phyloP scores from a whole-genome alignment of 2,329 filamentous ascomycete species.

The Coniella vitis region DNA sequence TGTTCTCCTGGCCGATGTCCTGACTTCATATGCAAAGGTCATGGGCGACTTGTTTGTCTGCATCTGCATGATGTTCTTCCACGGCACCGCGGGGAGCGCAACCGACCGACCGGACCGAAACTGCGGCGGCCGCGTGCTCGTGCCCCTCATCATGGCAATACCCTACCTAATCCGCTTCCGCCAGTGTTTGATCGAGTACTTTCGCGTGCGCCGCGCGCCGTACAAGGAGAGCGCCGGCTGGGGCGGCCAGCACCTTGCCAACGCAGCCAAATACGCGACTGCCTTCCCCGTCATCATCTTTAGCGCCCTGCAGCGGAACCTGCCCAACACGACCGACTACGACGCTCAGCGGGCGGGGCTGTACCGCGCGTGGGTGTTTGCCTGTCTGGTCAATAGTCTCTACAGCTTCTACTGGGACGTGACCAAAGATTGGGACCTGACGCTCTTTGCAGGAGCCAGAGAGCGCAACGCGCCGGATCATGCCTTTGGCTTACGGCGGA shows the following conservation, averaged over 20 bases:
- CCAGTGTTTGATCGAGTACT: constrained; percentile 86
- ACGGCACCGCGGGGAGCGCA: constrained; percentile 61
- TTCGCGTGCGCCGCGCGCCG: constrained; percentile 57
- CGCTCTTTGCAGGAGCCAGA: constrained; percentile 58
- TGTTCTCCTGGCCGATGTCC: constrained; percentile 83
- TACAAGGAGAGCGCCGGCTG: constrained; percentile 55
- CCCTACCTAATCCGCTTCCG: constrained; percentile 82
- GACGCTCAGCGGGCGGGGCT: constrained; percentile 33
- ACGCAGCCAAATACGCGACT: constrained; percentile 90
- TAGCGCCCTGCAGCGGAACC: constrained; percentile 64
- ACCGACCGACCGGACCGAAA: constrained; percentile 74
- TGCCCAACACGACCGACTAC: constrained; percentile 31
- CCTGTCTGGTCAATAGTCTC: constrained; percentile 73
- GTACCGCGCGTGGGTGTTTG: constrained; percentile 60
- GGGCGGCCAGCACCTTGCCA: constrained; percentile 84
- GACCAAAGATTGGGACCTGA: constrained; percentile 92
- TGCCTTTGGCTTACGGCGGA: constrained; percentile 69
- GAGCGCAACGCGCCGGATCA: constrained; percentile 57
- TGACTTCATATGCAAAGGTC: constrained; percentile 92
- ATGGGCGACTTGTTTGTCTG: constrained; percentile 84
- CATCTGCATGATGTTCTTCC: constrained; percentile 72
- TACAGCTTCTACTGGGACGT: constrained; percentile 99
- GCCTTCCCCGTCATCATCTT: constrained; percentile 88
- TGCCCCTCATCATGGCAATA: constrained; percentile 76
- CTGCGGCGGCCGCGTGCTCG: constrained; percentile 71